Percentiles rank a stretch among this genome's conserved stretches.
phyloP scores from a whole-genome alignment of 805 yeast genomes.

The Ogataea allantospora region DNA sequence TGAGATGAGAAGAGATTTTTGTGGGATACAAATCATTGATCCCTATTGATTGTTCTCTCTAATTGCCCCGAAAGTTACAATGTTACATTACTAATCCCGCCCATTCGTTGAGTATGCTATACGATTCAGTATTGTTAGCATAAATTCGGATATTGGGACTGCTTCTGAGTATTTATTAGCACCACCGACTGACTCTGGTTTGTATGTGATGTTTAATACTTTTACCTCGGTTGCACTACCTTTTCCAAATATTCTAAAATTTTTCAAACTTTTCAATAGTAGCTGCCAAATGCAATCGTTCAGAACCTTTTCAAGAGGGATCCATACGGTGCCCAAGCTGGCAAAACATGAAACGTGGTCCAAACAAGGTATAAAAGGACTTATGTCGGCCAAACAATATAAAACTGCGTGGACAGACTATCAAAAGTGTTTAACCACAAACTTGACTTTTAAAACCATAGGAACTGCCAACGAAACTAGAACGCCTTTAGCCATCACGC shows the following conservation, averaged over 20 bases:
- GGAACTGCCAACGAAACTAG: conserved; percentile 82
- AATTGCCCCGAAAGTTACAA: no score
- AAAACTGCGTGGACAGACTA: conserved; percentile 77
- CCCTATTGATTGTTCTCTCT: no score
- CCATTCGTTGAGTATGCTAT: no score
- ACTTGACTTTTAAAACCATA: conserved; percentile 59
- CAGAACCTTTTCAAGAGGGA: conserved; percentile 26
- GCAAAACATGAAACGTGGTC: conserved; percentile 39
- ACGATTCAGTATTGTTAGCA: no score
- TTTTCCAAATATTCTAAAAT: conserved; percentile 7
- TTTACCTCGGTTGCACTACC: conserved; percentile 7
- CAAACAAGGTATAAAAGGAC: conserved; percentile 56
- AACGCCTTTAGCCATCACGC: conserved; percentile 66
- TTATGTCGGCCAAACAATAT: conserved; percentile 66
- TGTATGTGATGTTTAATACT: conserved; percentile 2
- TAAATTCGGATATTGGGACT: no score
- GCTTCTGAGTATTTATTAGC: no score
- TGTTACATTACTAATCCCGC: no score
- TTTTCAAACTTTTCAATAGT: conserved; percentile 13
- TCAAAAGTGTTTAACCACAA: conserved; percentile 63
- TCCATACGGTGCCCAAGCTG: conserved; percentile 67
- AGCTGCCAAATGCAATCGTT: conserved; percentile 8
- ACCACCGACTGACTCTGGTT: no score
- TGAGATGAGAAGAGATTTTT: no score
- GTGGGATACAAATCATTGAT: no score